Conservation (phyloP, 768 basidiomycete genomes). For the Candolleomyces eurysporus region DNA sequence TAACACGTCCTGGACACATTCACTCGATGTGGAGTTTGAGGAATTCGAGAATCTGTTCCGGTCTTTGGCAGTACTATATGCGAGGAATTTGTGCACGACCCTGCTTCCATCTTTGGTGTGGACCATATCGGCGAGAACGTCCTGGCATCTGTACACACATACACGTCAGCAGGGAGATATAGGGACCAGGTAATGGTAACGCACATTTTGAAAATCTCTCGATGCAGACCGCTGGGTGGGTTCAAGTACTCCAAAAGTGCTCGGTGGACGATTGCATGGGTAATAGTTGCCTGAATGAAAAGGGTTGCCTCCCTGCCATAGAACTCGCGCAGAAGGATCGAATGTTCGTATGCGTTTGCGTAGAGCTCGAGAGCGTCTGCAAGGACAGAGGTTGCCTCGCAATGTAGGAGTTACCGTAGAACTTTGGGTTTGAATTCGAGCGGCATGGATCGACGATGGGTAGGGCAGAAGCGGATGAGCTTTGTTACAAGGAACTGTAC, state of each 20-base stretch:
- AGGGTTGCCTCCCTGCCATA: constrained; percentile 86
- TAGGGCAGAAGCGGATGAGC: constrained; percentile 73
- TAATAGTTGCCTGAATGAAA: constrained; percentile 53
- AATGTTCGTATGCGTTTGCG: constrained; percentile 80
- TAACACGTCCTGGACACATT: constrained; percentile 82
- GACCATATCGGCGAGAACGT: constrained; percentile 87
- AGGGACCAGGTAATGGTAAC: constrained; percentile 10
- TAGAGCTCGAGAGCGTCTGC: constrained; percentile 90
- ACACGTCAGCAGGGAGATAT: too few species aligned
- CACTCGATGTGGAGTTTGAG: constrained; percentile 88
- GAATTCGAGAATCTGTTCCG: constrained; percentile 87
- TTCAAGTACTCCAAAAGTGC: constrained; percentile 83
- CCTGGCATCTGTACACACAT: constrained; percentile 76
- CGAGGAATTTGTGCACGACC: constrained; percentile 82
- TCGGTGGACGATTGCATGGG: constrained; percentile 85
- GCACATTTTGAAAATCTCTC: constrained; percentile 81
- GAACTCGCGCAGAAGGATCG: constrained; percentile 79
- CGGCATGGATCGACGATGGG: constrained; percentile 74
- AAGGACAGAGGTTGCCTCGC: constrained; percentile 78
- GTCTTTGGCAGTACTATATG: constrained; percentile 85
- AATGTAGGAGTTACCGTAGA: constrained; percentile 72
- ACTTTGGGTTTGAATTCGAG: constrained; percentile 76
- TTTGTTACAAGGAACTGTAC: constrained; percentile 77
- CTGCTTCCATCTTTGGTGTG: constrained; percentile 92
- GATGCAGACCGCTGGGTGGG: constrained; percentile 55